Base-by-base conservation (phyloP, 2,329 filamentous ascomycete genomes). In the Colletotrichum sp. region DNA sequence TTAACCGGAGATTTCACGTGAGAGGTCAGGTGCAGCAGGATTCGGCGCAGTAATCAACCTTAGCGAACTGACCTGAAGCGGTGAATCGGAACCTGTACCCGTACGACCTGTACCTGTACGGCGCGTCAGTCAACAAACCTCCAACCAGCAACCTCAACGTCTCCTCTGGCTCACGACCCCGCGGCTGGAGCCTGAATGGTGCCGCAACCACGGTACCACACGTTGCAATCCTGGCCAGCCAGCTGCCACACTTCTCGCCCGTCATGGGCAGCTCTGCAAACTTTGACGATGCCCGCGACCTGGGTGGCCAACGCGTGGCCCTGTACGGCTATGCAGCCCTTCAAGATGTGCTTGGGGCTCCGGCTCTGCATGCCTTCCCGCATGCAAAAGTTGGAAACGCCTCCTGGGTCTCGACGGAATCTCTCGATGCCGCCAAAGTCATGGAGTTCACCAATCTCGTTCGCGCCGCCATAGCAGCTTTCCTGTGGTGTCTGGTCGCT, bases 401-500 rank as follows among this genome's bases (percentile, higher is more conserved):
- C 34, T 52, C 64, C 43, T 57, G 48, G 43, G 24, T 32, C 6
- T 28, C 34, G 9, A 12, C 48, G 16, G n/a, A 26, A 10, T 30
- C 30, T 24, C 16, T 68, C 26, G 36, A 69, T 15, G 73, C 70
- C n/a, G 30, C 32, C 21, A 64, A 30, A 36, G 43, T 52, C 26
- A 67, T 75, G 43, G 16, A 68, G 3, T n/a, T 73, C 26, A 65
- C 70, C 30, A 73, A 68, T 1, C 79, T 83, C 48, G 78, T 79
- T 9, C 81, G 83, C 68, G 82, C 81, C 34, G 79, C 85, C 7
- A 61, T 85, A 12, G 78, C 82, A 9, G 78, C 81, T 7, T 66
- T 82, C 26, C 72, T 83, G 21, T 67, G 85, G 18, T 82, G 84
- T 68, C 32, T 84, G 28, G 81, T 80, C 65, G 57, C 80, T 60